phyloP scores from a whole-genome alignment of 176 grass and related monocot genomes.

The Oryza longistaminata region DNA sequence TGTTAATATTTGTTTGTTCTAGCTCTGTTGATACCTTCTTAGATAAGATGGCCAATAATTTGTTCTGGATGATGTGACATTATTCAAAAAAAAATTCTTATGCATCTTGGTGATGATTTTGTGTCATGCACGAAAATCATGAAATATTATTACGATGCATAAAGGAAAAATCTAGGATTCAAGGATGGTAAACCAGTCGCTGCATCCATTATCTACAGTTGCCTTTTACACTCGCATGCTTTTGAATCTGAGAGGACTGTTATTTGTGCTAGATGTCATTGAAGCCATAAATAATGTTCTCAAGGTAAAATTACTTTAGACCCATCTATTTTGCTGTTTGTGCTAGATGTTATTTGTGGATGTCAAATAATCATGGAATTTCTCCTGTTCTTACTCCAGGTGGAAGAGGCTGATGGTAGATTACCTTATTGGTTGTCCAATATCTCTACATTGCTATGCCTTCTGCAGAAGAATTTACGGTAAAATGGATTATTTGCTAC shows the following conservation, averaged over 20 bases:
- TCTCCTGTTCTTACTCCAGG: slow-evolving; percentile 50
- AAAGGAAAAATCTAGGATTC: slow-evolving; percentile 86
- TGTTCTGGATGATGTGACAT: neutral
- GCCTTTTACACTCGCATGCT: slow-evolving; percentile 73
- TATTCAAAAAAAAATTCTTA: slow-evolving; percentile 5
- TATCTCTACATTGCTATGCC: slow-evolving; percentile 80
- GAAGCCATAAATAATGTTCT: slow-evolving; percentile 89
- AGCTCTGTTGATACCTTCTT: slow-evolving; percentile 21
- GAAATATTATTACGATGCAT: slow-evolving; percentile 87
- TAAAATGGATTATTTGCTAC: slow-evolving; percentile 81
- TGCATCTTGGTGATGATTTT: slow-evolving; percentile 31
- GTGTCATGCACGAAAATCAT: slow-evolving; percentile 75
- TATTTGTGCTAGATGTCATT: too few relatives aligned
- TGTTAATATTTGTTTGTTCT: neutral
- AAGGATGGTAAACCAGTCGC: slow-evolving; percentile 86
- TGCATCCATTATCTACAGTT: slow-evolving; percentile 88
- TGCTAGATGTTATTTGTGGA: slow-evolving; percentile 2
- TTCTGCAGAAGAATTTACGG: slow-evolving; percentile 92
- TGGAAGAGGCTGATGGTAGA: slow-evolving; percentile 53
- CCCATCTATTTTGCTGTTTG: slow-evolving; percentile 33
- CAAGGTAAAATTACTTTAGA: slow-evolving; percentile 52
- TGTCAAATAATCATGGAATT: neutral
- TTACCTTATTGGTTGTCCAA: slow-evolving; percentile 98
- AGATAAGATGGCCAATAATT: slow-evolving; percentile 11
- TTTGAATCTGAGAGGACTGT: slow-evolving; percentile 94